Evolutionary conservation across 345 rosid species (phyloP).

Genomic region (Ceriops zippeliana): DNA sequence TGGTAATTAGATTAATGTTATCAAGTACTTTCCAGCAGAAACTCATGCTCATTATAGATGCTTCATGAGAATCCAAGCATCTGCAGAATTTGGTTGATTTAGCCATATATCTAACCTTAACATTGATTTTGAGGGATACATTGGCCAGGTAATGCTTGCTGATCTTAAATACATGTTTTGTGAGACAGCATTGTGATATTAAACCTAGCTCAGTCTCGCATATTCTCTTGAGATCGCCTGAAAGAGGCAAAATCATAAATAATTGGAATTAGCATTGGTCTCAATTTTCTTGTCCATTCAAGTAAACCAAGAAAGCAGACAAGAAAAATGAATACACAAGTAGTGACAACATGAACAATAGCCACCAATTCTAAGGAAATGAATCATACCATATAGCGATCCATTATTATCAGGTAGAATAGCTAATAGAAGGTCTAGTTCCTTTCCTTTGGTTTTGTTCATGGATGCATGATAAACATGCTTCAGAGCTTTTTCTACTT

Average conservation of each 20-base stretch:
- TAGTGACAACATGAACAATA: not conserved
- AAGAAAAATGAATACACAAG: too few relatives aligned
- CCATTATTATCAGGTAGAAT: constrained; percentile 98
- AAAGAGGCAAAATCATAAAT: constrained; percentile 2
- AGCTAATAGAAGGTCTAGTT: constrained; percentile 82
- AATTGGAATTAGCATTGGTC: constrained; percentile 7
- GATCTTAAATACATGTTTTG: constrained; percentile 95
- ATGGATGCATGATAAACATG: constrained; percentile 76
- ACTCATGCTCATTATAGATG: not conserved
- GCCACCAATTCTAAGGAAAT: not conserved
- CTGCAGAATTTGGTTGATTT: not conserved
- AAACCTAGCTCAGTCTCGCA: constrained; percentile 98
- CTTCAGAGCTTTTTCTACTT: constrained; percentile 94
- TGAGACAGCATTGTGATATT: constrained; percentile 94
- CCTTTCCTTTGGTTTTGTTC: constrained; percentile 92
- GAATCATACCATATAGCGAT: constrained; percentile 71
- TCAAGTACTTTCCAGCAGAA: not conserved
- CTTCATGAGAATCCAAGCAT: not conserved
- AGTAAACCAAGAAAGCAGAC: not conserved
- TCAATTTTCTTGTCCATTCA: not conserved
- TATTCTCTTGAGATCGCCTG: constrained; percentile 95
- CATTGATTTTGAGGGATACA: constrained; percentile 92
- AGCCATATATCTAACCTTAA: constrained; percentile 56
- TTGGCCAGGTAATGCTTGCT: constrained; percentile 96
- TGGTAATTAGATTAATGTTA: not conserved